Evolutionary conservation across 2,329 filamentous ascomycete genomes (phyloP), one percentile per base, ranked within the genome.

Genomic region (Neonectria faginata): DNA sequence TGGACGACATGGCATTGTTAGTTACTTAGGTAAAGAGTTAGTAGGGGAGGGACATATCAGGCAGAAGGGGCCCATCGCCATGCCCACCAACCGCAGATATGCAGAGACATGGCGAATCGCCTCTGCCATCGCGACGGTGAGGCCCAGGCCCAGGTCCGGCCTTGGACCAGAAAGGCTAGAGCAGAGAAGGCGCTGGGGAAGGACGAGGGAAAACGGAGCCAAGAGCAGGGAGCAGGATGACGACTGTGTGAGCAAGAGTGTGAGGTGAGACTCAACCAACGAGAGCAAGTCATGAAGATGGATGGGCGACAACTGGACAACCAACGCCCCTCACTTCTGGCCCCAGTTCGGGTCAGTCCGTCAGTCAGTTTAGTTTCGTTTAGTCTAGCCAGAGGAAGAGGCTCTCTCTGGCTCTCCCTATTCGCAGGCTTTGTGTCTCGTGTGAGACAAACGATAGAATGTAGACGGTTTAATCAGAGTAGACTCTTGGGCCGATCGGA

Each of bases 51-150:
- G 27, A 18, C 16, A 29, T n/a, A n/a, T 20, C 29, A 33, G 12
- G 5, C 22, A 44, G 47, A 29, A 33, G 44, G 14, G 51, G 41
- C 56, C 50, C 45, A 36, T 42, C 57, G n/a, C 27, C 54, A 25
- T 16, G 67, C 51, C 60, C 69, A 62, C 65, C 70, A 64, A 53
- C 58, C 48, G 29, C 60, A 47, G 55, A 22, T 42, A n/a, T n/a
- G 44, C 25, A 55, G 55, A 60, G 57, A 61, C 48, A 66, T 61
- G 50, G 52, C 60, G 52, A 67, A 67, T 66, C 51, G 56, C 47
- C 48, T 62, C 52, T 55, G 62, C 18, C 55, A 54, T 50, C 57
- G 53, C 55, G 63, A 64, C 64, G 66, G 70, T 57, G 64, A 68
- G 60, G 60, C 70, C 70, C 66, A 72, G 61, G 65, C 50, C 45